phyloP scores from a whole-genome alignment of 176 grass and related monocot species.

The Musa itinerans region DNA sequence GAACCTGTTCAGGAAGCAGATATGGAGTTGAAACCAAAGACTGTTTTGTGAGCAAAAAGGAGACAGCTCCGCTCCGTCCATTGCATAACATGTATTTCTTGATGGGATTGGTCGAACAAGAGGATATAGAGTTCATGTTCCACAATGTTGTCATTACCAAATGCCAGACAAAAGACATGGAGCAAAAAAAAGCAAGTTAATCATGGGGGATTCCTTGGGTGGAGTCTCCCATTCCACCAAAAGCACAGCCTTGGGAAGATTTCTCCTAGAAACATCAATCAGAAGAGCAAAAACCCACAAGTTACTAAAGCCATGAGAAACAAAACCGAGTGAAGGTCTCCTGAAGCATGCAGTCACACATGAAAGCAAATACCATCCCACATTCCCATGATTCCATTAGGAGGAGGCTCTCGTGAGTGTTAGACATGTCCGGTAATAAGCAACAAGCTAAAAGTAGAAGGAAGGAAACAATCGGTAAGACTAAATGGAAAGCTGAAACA shows the following conservation, averaged over 20 bases:
- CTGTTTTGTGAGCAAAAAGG: neutral
- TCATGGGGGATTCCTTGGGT: too few relatives aligned
- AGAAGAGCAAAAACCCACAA: too few relatives aligned
- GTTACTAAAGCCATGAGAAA: too few relatives aligned
- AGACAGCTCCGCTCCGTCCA: neutral
- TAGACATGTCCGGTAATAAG: neutral
- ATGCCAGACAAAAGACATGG: neutral
- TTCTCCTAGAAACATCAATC: too few relatives aligned
- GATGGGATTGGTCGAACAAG: too few relatives aligned
- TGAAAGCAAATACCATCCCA: neutral
- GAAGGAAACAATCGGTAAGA: neutral
- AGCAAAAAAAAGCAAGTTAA: too few relatives aligned
- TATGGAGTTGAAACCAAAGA: neutral
- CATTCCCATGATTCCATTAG: neutral
- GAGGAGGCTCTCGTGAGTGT: too few relatives aligned
- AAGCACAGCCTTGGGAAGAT: too few relatives aligned
- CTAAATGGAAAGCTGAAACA: constrained; percentile 2
- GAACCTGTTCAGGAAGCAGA: neutral
- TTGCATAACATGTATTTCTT: too few relatives aligned
- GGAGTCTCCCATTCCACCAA: too few relatives aligned
- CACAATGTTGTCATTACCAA: neutral
- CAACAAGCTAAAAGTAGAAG: constrained; percentile 1
- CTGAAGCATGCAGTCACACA: neutral
- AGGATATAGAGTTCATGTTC: neutral
- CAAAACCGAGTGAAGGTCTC: too few relatives aligned